Percentiles rank a stretch among this genome's conserved stretches.
Conservation (phyloP, 345 rosid species). For the Lepidium sativum region DNA sequence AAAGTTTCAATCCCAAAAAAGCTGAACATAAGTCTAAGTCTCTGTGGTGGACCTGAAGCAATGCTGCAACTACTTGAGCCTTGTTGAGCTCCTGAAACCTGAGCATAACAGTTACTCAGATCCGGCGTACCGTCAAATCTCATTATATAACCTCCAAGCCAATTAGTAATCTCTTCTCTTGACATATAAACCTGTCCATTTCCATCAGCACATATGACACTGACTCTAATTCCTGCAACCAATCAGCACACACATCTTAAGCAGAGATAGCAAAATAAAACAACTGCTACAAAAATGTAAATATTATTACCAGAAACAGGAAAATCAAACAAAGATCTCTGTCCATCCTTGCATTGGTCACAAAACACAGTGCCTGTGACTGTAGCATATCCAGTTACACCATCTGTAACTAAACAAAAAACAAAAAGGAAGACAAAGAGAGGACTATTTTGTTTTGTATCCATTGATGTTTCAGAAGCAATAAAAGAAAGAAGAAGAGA, state of each 20-base stretch:
- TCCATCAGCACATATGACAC: conserved; percentile 44
- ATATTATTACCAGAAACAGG: conserved; percentile 49
- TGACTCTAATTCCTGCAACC: conserved; percentile 54
- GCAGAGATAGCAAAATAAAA: neutral
- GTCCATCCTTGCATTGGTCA: conserved; percentile 91
- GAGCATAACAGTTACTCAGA: conserved; percentile 62
- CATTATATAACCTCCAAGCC: conserved; percentile 64
- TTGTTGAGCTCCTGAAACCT: conserved; percentile 39
- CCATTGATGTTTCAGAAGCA: conserved; percentile 32
- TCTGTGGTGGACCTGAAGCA: conserved; percentile 56
- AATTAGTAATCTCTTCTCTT: conserved; percentile 63
- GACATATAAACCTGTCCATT: conserved; percentile 54
- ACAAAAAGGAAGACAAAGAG: conserved; percentile 35
- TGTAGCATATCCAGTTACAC: conserved; percentile 41
- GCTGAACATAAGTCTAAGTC: conserved; percentile 41
- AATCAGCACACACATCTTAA: neutral
- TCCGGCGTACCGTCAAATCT: conserved; percentile 70
- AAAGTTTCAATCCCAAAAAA: conserved; percentile 52
- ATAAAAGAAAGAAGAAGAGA: conserved; percentile 15
- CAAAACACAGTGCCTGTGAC: conserved; percentile 76
- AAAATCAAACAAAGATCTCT: conserved; percentile 60
- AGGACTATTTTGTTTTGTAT: conserved; percentile 21
- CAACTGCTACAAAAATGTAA: neutral
- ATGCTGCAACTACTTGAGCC: conserved; percentile 38
- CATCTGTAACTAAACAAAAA: conserved; percentile 42